Evolutionary conservation across 2,329 filamentous ascomycete species (phyloP).

Genomic region (Stylonectria norvegica): DNA sequence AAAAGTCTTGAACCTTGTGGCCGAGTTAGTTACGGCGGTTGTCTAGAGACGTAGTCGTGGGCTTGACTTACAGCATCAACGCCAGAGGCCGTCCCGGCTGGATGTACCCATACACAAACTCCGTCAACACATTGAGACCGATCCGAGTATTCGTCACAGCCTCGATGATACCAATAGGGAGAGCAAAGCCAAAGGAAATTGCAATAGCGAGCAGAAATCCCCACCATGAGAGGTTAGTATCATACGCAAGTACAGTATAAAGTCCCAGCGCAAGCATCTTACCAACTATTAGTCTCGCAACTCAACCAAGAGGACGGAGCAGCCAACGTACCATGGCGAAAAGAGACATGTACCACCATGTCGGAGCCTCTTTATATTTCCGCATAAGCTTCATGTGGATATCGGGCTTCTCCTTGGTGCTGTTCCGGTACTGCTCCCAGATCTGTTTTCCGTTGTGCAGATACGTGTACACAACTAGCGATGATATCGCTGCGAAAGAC

Average conservation of each 20-base stretch:
- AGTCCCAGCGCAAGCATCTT: conserved; percentile 55
- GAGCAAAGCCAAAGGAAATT: conserved; percentile 60
- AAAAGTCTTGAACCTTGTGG: conserved; percentile 60
- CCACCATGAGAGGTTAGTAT: conserved; percentile 70
- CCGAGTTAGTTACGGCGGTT: not conserved
- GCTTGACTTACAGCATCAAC: conserved; percentile 68
- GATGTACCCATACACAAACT: conserved; percentile 73
- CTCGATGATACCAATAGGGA: conserved; percentile 68
- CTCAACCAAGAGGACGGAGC: not conserved
- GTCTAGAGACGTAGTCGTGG: too few species aligned
- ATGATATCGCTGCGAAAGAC: conserved; percentile 68
- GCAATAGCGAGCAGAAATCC: conserved; percentile 63
- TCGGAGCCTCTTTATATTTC: conserved; percentile 60
- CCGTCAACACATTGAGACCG: conserved; percentile 70
- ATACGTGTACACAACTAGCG: conserved; percentile 64
- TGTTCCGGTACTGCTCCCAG: conserved; percentile 58
- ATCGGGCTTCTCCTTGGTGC: conserved; percentile 58
- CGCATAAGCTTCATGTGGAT: conserved; percentile 63
- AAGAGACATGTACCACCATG: conserved; percentile 61
- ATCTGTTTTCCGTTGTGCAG: conserved; percentile 66
- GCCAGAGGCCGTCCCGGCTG: conserved; percentile 68
- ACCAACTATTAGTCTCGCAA: conserved; percentile 10
- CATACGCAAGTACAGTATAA: conserved; percentile 55
- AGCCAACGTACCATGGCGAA: conserved; percentile 48
- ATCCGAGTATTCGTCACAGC: conserved; percentile 69